Base-by-base conservation (phyloP, 192 early-diverging fungal species). In the Linnemannia schmuckeri region DNA sequence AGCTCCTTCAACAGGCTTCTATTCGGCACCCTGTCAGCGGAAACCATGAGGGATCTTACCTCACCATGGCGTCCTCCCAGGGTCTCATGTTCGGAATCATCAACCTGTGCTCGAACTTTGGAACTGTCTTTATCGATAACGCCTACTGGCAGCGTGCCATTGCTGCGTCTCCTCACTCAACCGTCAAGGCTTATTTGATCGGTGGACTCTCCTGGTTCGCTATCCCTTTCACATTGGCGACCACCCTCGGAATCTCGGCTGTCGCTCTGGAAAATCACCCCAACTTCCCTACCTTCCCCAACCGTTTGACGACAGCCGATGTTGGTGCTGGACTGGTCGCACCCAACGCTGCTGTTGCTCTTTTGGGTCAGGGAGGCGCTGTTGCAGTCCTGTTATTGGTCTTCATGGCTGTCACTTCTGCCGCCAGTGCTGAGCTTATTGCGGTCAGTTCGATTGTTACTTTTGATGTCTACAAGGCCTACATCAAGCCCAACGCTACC, bases 131-230 rank as follows among this genome's bases (percentile, higher is more conserved):
- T 78, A 92, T 93, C 20, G 94, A 95, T 70, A 93, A 96, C 76
- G 93, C 92, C 20, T 95, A 96, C 82, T 95, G 91, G 91, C 95
- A 95, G 87, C 91, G 94, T 46, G 94, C 94, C 41, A 94, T 95
- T 76, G 95, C 95, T 69, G 89, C 94, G 20, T 82, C 87, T n/a
- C 94, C 94, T 27, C 87, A 88, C 22, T 93, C 92, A 68, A 92
- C 95, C 4, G 94, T 95, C 69, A 92, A 93, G 73, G 93, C 91
- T 6, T 95, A 95, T 79, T 78, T 95, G 44, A 89, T 95, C 52
- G 94, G 94, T n/a, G 95, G 95, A 24, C 87, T 95, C n/a, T 88
- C 91, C n/a, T 95, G 94, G 94, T 95, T 96, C 63, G 91, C 94
- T 42, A 95, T 95, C 85, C 94, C 94, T 0, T 95, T 95, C 80